Evolutionary conservation across 2,329 filamentous ascomycete genomes (phyloP).

Genomic region (Elsinoe perseae): DNA sequence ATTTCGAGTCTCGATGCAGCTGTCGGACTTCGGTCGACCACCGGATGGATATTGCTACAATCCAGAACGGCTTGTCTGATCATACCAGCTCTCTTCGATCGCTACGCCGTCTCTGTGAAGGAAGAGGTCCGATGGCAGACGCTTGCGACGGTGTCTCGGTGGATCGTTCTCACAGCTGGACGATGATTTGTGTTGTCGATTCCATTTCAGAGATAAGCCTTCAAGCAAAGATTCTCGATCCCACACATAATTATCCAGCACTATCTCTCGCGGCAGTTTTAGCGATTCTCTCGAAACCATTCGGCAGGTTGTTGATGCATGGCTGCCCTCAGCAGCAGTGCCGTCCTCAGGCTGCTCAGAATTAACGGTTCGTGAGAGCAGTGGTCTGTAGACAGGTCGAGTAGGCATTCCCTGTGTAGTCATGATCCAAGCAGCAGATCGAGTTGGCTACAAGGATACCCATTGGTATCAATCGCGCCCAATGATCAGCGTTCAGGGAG

Average conservation of each 20-base stretch:
- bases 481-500: background rate
- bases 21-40: background rate
- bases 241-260: too few relatives aligned
- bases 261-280: background rate
- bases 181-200: slow-evolving; percentile 2
- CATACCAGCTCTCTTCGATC: background rate
- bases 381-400: background rate
- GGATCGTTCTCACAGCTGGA: slow-evolving; percentile 10
- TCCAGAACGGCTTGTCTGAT: background rate
- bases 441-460: background rate
- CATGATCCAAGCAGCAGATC: background rate
- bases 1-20: background rate
- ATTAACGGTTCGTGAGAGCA: background rate
- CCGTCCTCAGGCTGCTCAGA: background rate
- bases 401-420: too few relatives aligned
- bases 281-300: background rate
- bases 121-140: background rate
- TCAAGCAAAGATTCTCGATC: too few relatives aligned
- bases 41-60: background rate
- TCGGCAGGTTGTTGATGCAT: background rate
- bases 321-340: background rate
- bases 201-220: too few relatives aligned
- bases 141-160: background rate
- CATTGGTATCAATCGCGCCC: background rate
- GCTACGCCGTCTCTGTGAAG: background rate